phyloP scores from a whole-genome alignment of 768 basidiomycete genomes.

The Macrolepiota fuliginosa region DNA sequence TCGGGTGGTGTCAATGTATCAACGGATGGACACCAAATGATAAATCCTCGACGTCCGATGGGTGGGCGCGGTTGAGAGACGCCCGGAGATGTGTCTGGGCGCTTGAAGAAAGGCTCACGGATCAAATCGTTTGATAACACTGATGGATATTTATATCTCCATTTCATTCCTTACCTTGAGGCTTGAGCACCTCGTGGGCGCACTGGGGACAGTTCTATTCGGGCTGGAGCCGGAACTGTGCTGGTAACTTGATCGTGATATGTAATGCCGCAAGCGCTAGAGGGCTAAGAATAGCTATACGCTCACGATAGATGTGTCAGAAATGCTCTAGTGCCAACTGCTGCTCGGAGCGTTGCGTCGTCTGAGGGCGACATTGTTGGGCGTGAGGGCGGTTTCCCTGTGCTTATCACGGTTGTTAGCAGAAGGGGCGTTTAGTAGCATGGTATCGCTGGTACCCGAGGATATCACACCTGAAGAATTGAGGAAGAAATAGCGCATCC shows the following conservation, averaged over 20 bases:
- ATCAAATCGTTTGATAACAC: background rate
- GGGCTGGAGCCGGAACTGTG: too few relatives aligned
- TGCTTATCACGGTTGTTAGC: background rate
- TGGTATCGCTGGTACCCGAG: background rate
- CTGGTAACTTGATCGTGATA: background rate
- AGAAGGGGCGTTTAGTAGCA: background rate
- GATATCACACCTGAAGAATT: too few relatives aligned
- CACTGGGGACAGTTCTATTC: background rate
- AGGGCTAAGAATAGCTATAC: too few relatives aligned
- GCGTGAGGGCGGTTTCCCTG: background rate
- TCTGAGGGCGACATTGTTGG: background rate
- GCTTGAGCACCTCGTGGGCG: background rate
- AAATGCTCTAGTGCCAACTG: background rate
- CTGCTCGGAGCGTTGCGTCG: background rate
- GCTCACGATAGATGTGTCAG: too few relatives aligned
- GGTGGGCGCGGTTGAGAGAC: background rate
- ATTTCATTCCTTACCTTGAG: background rate
- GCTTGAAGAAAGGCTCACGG: background rate
- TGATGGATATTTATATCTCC: background rate
- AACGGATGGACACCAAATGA: background rate
- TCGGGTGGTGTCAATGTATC: background rate
- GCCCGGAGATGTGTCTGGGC: background rate
- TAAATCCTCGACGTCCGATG: background rate
- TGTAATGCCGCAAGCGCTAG: too few relatives aligned
- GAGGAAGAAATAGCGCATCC: too few relatives aligned